Conservation (phyloP, 805 yeast genomes). For the Pichia exigua region DNA sequence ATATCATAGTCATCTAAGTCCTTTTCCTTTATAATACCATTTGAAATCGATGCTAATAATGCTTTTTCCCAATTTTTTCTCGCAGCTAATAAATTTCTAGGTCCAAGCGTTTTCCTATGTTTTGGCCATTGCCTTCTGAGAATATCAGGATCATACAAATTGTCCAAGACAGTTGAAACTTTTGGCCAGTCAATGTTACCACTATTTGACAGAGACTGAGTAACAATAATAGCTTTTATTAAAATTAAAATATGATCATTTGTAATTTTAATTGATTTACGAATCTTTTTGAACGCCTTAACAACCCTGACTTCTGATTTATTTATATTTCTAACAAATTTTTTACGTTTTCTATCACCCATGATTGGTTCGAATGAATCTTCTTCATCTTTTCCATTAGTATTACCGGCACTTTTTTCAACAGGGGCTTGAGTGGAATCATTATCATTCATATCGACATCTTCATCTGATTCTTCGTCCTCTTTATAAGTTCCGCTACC, state of each 20-base stretch:
- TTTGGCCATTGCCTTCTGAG: constrained; percentile 65
- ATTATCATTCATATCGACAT: neutral
- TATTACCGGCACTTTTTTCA: neutral
- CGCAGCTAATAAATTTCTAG: constrained; percentile 45
- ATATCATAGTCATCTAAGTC: constrained; percentile 48
- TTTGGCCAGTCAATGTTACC: constrained; percentile 58
- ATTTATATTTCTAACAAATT: constrained; percentile 11
- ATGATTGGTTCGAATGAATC: constrained; percentile 24
- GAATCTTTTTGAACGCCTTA: constrained; percentile 16
- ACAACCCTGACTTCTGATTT: constrained; percentile 13
- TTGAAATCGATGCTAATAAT: constrained; percentile 49
- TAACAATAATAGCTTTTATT: constrained; percentile 58
- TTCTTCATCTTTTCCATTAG: neutral
- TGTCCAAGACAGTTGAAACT: constrained; percentile 44
- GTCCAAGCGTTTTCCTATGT: constrained; percentile 51
- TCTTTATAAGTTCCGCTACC: neutral
- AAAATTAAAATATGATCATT: constrained; percentile 44
- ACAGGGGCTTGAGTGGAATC: neutral
- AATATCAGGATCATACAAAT: constrained; percentile 32
- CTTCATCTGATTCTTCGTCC: neutral
- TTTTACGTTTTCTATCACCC: constrained; percentile 25
- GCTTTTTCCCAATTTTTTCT: constrained; percentile 59
- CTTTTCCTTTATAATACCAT: constrained; percentile 40
- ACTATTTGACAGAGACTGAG: constrained; percentile 47
- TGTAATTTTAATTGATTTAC: constrained; percentile 19